These are phyloP conservation scores for Escovopsis sp. DNA, from an alignment of 2,329 filamentous ascomycete species.

Conservation along the genomic window DNA sequence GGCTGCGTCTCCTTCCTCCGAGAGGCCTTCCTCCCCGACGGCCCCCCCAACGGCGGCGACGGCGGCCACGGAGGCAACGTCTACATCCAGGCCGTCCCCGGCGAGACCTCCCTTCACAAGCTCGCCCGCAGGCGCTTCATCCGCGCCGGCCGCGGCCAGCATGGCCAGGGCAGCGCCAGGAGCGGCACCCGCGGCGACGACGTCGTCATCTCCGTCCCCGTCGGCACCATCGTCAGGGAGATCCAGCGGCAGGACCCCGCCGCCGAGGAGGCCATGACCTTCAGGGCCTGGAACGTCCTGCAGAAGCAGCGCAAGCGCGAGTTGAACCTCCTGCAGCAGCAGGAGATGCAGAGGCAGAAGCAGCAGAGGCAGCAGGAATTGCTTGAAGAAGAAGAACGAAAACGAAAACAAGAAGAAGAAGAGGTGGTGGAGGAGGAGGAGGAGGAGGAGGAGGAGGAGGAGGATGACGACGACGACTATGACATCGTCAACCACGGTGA, in stretches of 20 bases:
- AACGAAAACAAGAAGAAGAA: conserved; percentile 5
- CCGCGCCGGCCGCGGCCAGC: conserved; percentile 59
- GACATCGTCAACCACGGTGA: no score
- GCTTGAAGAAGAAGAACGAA: conserved; percentile 1
- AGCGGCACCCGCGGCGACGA: conserved; percentile 75
- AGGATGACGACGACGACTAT: background rate
- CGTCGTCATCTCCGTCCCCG: conserved; percentile 74
- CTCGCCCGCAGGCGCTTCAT: conserved; percentile 62
- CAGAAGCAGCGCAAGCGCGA: conserved; percentile 18
- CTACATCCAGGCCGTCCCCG: conserved; percentile 84
- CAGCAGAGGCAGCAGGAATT: conserved; percentile 8
- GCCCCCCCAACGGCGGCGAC: conserved; percentile 87
- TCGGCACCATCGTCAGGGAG: conserved; percentile 82
- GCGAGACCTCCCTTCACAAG: conserved; percentile 88
- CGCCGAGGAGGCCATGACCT: conserved; percentile 40
- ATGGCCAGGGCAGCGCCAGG: conserved; percentile 58
- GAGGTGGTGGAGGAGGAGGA: conserved; percentile 6
- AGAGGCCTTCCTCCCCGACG: conserved; percentile 77
- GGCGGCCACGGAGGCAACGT: conserved; percentile 83
- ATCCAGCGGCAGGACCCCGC: conserved; percentile 63
- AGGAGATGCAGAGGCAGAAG: background rate
- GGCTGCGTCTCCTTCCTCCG: conserved; percentile 90
- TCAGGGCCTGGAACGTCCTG: conserved; percentile 17
- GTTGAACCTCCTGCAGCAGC: no score
- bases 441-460: conserved; percentile 1